phyloP scores from a whole-genome alignment of 768 basidiomycete species.

The Tulasnella sp. region DNA sequence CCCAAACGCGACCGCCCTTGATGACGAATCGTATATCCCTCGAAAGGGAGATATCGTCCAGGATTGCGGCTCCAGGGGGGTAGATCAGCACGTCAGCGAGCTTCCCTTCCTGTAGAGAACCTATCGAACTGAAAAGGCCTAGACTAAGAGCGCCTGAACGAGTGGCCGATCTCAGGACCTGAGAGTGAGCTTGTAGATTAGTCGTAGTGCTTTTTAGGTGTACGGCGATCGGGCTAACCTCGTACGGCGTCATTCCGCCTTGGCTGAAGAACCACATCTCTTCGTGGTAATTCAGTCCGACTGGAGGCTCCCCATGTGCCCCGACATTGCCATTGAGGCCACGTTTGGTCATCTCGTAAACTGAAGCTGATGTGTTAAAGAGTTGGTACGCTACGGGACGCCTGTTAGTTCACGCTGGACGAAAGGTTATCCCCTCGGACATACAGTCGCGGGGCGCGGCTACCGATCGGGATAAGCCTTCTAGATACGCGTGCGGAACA shows the following conservation, averaged over 20 bases:
- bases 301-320: conserved; percentile 67
- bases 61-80: conserved; percentile 60
- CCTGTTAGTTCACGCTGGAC: conserved; percentile 22
- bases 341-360: conserved; percentile 67
- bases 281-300: conserved; percentile 75
- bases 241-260: conserved; percentile 71
- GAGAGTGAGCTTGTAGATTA: background rate
- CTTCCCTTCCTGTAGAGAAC: conserved; percentile 65
- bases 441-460: conserved; percentile 62
- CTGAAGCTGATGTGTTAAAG: conserved; percentile 69
- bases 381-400: conserved; percentile 55
- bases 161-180: conserved; percentile 73
- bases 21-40: conserved; percentile 59
- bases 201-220: background rate
- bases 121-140: conserved; percentile 63
- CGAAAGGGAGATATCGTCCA: conserved; percentile 57
- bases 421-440: conserved; percentile 37
- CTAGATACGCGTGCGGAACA: conserved; percentile 65
- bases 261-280: conserved; percentile 68
- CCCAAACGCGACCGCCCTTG: conserved; percentile 72
- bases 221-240: conserved; percentile 49
- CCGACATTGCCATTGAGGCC: conserved; percentile 69
- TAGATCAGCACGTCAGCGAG: conserved; percentile 74
- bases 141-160: conserved; percentile 65
- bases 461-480: conserved; percentile 62